A percentile compares a stretch with the other conserved stretches of the same genome.
Conservation (phyloP, 331 rosid species). For the Quercus phellos region DNA sequence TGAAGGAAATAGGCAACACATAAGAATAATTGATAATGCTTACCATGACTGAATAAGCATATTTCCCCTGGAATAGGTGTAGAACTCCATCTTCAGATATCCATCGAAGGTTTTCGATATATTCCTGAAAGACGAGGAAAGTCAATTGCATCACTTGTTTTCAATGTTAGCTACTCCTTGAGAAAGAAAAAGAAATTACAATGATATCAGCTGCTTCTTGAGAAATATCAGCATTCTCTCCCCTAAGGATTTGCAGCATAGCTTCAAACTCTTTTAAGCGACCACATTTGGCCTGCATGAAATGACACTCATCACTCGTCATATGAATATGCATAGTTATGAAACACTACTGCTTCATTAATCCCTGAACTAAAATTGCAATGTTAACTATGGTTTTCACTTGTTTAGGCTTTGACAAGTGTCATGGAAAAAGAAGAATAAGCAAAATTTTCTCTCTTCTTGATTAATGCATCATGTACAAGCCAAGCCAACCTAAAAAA, state of each 20-base stretch:
- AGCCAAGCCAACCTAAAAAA: neutral
- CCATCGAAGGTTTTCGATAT: slow-evolving; percentile 49
- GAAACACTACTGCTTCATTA: neutral
- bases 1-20: neutral
- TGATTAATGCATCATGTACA: neutral
- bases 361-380: neutral
- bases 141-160: neutral
- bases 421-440: neutral
- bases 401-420: too few relatives aligned
- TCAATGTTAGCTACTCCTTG: neutral
- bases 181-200: slow-evolving; percentile 19
- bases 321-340: neutral
- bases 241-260: slow-evolving; percentile 61
- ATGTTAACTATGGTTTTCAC: neutral
- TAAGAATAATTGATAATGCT: slow-evolving; percentile 19
- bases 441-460: too few relatives aligned
- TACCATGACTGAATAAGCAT: slow-evolving; percentile 65
- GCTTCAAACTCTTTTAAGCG: slow-evolving; percentile 47
- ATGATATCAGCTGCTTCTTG: slow-evolving; percentile 67
- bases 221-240: slow-evolving; percentile 50
- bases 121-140: slow-evolving; percentile 42
- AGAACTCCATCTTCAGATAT: slow-evolving; percentile 48
- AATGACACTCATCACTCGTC: slow-evolving; percentile 3
- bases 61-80: slow-evolving; percentile 58
- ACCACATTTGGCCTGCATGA: slow-evolving; percentile 61